Base-by-base conservation (phyloP, 1,139 yeast genomes). In the Magnusiomyces ingens region DNA sequence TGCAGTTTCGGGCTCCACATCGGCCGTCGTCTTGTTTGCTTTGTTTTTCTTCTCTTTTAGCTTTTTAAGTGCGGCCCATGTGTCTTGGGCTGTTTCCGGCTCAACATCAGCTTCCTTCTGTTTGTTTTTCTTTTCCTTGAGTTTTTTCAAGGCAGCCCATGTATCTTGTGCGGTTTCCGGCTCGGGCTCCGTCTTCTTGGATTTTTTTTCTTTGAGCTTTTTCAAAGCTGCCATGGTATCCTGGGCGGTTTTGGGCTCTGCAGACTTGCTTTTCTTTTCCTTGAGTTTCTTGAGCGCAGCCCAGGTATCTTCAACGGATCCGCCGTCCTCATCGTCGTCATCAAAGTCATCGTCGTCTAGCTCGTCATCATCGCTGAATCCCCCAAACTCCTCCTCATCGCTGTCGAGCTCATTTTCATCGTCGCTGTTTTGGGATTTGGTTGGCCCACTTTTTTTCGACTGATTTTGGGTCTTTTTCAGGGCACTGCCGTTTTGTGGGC, bases 181-280 rank as follows among this genome's bases (percentile, higher is more conserved):
- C 19, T 15, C 19, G 26, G 37, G 45, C 10, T 11, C 15, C n/a
- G 32, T 18, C 43, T 47, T 52, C 21, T 52, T 52, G 3, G 50
- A 52, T 53, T 61, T 65, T 51, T 61, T 63, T 12, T 68, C 71
- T 58, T 77, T 77, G 47, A 72, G 59, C 6, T 76, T 76, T 58
- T 73, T 75, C 32, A 76, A 64, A 41, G 75, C 75, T 0, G 74
- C 75, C 62, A 75, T 61, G 3, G 80, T 77, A 53, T 75, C 75
- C 18, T 57, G 57, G 3, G 40, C 63, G 21, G 49, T 41, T 22
- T n/a, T n/a, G 15, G 26, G 3, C 51, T 45, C 43, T 41, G 32
- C 48, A 15, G 37, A 45, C 56, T 57, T 52, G 21, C 40, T 49
- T 53, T 61, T 65, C 52, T 61, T 63, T 12, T 68, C 71, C 58